Conservation (phyloP, 345 rosid genomes). For the Eutrema japonicum region DNA sequence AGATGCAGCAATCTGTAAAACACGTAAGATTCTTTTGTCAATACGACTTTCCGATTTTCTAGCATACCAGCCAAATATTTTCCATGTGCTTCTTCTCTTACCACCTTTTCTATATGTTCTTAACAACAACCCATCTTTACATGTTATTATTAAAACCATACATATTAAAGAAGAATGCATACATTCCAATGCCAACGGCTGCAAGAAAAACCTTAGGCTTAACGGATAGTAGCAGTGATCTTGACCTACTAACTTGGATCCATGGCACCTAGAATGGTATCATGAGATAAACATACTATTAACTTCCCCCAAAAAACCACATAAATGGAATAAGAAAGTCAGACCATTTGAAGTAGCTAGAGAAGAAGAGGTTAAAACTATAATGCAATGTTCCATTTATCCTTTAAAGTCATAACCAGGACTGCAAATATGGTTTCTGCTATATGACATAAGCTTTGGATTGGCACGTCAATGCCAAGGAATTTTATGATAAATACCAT, state of each 20-base stretch:
- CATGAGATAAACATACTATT: slow-evolving; percentile 30
- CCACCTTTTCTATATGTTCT: not conserved
- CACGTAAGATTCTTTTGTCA: slow-evolving; percentile 27
- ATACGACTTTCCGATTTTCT: not conserved
- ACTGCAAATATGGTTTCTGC: not conserved
- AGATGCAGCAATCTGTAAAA: slow-evolving; percentile 71
- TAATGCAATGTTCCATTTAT: not conserved
- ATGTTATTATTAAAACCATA: not conserved
- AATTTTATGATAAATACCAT: not conserved
- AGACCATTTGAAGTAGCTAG: slow-evolving; percentile 5
- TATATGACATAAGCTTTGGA: slow-evolving; percentile 4
- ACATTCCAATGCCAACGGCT: slow-evolving; percentile 79
- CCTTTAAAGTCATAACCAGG: slow-evolving; percentile 13
- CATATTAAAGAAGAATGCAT: slow-evolving; percentile 44
- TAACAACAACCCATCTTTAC: not conserved
- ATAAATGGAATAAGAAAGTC: slow-evolving; percentile 22
- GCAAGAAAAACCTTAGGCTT: slow-evolving; percentile 69
- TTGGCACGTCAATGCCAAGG: slow-evolving; percentile 15
- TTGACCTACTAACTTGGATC: slow-evolving; percentile 94
- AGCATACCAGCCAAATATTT: slow-evolving; percentile 6
- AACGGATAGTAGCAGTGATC: slow-evolving; percentile 75
- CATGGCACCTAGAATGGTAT: slow-evolving; percentile 75
- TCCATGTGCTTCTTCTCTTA: slow-evolving; percentile 16
- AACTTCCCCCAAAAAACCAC: slow-evolving; percentile 10
- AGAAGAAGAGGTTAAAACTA: not conserved